phyloP scores from a whole-genome alignment of 148 eudicot genomes.

The Nepenthes gracilis region DNA sequence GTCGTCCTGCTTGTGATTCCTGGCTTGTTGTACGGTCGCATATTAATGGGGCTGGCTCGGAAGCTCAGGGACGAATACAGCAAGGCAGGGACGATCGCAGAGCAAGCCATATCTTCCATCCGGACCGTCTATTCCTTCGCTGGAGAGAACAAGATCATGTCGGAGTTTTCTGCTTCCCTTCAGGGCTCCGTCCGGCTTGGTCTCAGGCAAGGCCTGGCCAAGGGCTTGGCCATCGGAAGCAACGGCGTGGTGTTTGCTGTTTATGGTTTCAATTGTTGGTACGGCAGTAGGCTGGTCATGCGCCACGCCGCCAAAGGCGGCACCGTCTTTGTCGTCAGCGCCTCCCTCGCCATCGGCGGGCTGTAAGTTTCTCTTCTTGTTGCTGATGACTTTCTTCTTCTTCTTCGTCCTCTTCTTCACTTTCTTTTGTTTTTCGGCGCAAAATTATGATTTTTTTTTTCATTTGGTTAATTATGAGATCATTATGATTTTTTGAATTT shows the following conservation, averaged over 20 bases:
- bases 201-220: slow-evolving; percentile 22
- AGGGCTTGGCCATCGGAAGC: slow-evolving; percentile 26
- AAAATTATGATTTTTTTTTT: too few species aligned
- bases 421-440: too few species aligned
- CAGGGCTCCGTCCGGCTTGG: slow-evolving; percentile 22
- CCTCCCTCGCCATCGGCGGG: slow-evolving; percentile 17
- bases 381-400: neutral
- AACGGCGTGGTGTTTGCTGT: slow-evolving; percentile 19
- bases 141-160: slow-evolving; percentile 13
- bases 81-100: slow-evolving; percentile 22
- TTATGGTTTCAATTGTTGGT: slow-evolving; percentile 22
- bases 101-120: slow-evolving; percentile 24
- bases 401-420: too few species aligned
- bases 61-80: slow-evolving; percentile 20
- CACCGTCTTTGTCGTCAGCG: slow-evolving; percentile 19
- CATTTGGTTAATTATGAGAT: too few species aligned
- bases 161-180: slow-evolving; percentile 17
- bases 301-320: slow-evolving; percentile 24
- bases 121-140: slow-evolving; percentile 29
- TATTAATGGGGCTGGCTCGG: slow-evolving; percentile 15
- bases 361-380: slow-evolving; percentile 8
- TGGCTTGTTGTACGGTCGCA: slow-evolving; percentile 23
- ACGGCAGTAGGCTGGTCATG: slow-evolving; percentile 23
- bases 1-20: slow-evolving; percentile 18
- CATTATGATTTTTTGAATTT: too few species aligned